Evolutionary conservation across 306 rosid genomes (phyloP).

Genomic region (Astragalus membranaceus): DNA sequence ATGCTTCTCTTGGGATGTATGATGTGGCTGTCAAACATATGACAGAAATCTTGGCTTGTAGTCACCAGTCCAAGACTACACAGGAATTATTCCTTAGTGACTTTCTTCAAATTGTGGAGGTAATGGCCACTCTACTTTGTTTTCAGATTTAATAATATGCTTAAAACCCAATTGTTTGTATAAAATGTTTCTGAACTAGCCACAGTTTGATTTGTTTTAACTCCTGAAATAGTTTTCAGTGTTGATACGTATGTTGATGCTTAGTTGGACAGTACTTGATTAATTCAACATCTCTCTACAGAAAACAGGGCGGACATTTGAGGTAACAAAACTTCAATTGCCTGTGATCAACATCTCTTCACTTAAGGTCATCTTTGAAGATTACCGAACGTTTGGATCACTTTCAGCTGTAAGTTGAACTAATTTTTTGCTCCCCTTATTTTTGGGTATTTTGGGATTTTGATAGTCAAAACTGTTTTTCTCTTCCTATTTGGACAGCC

Average conservation of each 20-base stretch:
- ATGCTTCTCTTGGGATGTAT: constrained; percentile 77
- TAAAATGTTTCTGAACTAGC: constrained; percentile 12
- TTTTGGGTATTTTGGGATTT: constrained; percentile 8
- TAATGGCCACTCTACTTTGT: constrained; percentile 32
- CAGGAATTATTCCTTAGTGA: constrained; percentile 76
- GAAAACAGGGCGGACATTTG: constrained; percentile 76
- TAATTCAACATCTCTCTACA: constrained; percentile 20
- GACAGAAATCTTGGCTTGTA: constrained; percentile 74
- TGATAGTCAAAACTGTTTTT: background rate
- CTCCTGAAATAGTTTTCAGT: constrained; percentile 3
- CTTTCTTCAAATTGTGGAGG: constrained; percentile 85
- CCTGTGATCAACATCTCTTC: constrained; percentile 81
- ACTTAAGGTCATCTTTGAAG: constrained; percentile 76
- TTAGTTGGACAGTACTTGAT: constrained; percentile 20
- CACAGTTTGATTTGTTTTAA: constrained; percentile 8
- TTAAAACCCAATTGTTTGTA: constrained; percentile 17
- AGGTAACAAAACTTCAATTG: constrained; percentile 76
- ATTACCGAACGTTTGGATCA: constrained; percentile 92
- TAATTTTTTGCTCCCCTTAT: background rate
- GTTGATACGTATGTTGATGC: constrained; percentile 21
- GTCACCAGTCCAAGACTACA: constrained; percentile 88
- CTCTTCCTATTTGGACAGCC: background rate
- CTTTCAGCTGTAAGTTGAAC: constrained; percentile 70
- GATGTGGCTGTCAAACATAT: constrained; percentile 85
- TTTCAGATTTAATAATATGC: background rate